Evolutionary conservation across 768 basidiomycete species (phyloP).

Genomic region (Agrocybe praecox): DNA sequence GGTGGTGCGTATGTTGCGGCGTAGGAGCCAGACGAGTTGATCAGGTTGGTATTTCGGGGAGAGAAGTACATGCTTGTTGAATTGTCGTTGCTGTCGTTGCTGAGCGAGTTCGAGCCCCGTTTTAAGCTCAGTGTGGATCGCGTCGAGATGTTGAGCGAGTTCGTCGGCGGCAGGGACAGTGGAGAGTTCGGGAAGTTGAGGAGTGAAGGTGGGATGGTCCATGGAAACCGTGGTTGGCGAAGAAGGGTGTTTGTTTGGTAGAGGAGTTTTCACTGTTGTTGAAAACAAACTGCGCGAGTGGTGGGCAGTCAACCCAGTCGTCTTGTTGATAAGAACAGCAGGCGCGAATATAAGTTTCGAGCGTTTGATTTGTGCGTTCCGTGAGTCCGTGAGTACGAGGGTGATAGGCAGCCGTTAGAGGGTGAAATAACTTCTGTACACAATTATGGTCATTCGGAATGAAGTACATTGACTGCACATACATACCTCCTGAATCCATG

Average conservation of each 20-base stretch:
- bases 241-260: slow-evolving; percentile 38
- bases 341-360: slow-evolving; percentile 38
- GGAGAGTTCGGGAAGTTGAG: slow-evolving; percentile 25
- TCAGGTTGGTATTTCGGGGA: slow-evolving; percentile 29
- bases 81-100: slow-evolving; percentile 24
- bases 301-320: slow-evolving; percentile 41
- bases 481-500: slow-evolving; percentile 28
- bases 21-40: slow-evolving; percentile 39
- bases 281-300: slow-evolving; percentile 42
- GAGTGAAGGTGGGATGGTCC: slow-evolving; percentile 32
- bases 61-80: slow-evolving; percentile 24
- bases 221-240: slow-evolving; percentile 33
- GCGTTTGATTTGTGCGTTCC: slow-evolving; percentile 18
- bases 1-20: slow-evolving; percentile 39
- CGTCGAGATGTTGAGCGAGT: slow-evolving; percentile 25
- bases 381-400: slow-evolving; percentile 20
- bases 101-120: slow-evolving; percentile 32
- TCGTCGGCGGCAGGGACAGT: slow-evolving; percentile 32
- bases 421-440: slow-evolving; percentile 10
- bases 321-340: slow-evolving; percentile 42
- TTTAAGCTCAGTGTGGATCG: slow-evolving; percentile 33
- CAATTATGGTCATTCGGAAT: background rate
- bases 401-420: slow-evolving; percentile 35
- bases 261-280: slow-evolving; percentile 37
- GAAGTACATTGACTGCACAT: background rate